phyloP scores from a whole-genome alignment of 2,329 filamentous ascomycete species.

The Didymella lethalis region DNA sequence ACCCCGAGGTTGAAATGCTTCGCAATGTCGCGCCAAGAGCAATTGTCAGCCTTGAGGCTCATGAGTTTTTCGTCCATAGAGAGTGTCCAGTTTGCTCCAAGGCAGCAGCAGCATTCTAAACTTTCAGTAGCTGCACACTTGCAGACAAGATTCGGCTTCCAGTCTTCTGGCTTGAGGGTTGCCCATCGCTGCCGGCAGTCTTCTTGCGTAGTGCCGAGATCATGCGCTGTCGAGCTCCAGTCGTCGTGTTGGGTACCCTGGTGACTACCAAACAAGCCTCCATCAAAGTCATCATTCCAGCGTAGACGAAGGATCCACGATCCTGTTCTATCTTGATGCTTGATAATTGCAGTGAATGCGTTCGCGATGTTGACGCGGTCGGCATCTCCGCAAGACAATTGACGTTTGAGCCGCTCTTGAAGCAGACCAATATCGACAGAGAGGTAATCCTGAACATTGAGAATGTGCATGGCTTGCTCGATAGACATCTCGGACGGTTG shows the following conservation, averaged over 20 bases:
- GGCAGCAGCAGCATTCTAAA: neutral
- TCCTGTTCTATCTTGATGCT: neutral
- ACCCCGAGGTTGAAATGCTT: neutral
- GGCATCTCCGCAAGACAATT: neutral
- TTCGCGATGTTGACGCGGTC: neutral
- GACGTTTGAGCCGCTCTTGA: neutral
- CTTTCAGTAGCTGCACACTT: neutral
- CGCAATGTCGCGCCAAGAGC: neutral
- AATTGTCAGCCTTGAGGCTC: neutral
- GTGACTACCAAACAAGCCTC: neutral
- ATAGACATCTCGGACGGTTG: neutral
- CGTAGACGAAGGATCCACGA: neutral
- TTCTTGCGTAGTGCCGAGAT: neutral
- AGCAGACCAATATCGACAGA: neutral
- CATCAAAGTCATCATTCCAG: neutral
- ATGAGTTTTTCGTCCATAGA: neutral
- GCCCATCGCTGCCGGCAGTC: slow-evolving; percentile 4
- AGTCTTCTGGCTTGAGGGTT: neutral
- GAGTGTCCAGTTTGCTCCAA: neutral
- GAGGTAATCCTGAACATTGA: neutral
- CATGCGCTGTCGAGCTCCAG: neutral
- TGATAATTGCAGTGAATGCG: neutral
- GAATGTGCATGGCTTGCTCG: neutral
- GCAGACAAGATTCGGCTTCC: neutral
- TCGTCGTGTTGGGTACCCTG: neutral